Percentiles rank a stretch among this genome's conserved stretches.
These are phyloP conservation scores for Akanthomyces dipterigenus DNA, from an alignment of 2,329 filamentous ascomycete species.

Conservation along the genomic window DNA sequence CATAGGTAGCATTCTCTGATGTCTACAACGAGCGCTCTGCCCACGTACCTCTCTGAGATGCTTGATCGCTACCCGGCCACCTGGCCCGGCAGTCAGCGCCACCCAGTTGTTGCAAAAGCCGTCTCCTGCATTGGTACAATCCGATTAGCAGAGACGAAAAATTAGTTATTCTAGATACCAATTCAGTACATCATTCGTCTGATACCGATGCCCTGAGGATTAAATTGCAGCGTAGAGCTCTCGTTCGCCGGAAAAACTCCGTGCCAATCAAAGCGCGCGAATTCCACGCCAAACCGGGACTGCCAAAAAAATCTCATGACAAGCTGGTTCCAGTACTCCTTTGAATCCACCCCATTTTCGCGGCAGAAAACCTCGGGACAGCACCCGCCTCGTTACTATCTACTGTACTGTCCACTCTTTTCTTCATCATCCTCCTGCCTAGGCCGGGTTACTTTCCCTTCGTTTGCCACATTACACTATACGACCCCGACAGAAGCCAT, in stretches of 20 bases:
- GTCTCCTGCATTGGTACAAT: too few species aligned
- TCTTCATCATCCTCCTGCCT: not conserved
- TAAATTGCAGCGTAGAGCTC: slow-evolving; percentile 3
- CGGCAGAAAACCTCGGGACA: slow-evolving; percentile 4
- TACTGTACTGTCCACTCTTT: not conserved
- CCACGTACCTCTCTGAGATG: too few species aligned
- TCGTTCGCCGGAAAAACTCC: slow-evolving; percentile 9
- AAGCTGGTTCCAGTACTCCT: slow-evolving; percentile 9
- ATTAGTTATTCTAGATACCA: too few species aligned
- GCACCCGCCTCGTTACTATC: not conserved
- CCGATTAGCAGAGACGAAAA: too few species aligned
- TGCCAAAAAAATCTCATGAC: slow-evolving; percentile 14
- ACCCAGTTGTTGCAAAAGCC: too few species aligned
- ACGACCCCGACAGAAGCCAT: slow-evolving; percentile 21
- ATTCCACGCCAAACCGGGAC: slow-evolving; percentile 11
- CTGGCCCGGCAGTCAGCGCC: too few species aligned
- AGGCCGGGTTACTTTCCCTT: not conserved
- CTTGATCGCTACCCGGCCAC: too few species aligned
- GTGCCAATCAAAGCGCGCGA: slow-evolving; percentile 14
- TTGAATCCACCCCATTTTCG: slow-evolving; percentile 11
- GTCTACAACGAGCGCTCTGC: too few species aligned
- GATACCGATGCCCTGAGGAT: not conserved
- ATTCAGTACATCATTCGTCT: too few species aligned
- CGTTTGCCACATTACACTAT: not conserved
- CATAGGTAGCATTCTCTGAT: too few species aligned